These are phyloP conservation scores for Vararia minispora DNA, from an alignment of 768 basidiomycete species.

Conservation along the genomic window DNA sequence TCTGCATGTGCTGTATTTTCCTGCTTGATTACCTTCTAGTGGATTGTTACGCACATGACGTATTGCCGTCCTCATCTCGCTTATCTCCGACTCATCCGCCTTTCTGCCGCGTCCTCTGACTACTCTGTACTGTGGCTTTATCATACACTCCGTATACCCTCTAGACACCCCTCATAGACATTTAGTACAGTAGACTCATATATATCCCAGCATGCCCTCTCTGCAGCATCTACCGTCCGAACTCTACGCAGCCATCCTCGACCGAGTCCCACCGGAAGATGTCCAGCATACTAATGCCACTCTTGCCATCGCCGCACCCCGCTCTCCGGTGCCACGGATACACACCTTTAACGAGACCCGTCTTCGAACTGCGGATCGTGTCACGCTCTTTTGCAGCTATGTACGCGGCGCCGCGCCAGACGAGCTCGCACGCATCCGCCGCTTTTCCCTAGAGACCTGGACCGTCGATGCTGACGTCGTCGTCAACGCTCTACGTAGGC, in stretches of 20 bases:
- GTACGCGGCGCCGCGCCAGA: constrained; percentile 30
- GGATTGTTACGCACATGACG: too few relatives aligned
- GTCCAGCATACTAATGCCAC: constrained; percentile 45
- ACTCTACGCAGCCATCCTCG: constrained; percentile 50
- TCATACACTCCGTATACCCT: too few relatives aligned
- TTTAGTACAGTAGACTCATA: too few relatives aligned
- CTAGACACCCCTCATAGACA: too few relatives aligned
- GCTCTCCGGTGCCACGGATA: constrained; percentile 40
- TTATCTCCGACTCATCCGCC: too few relatives aligned
- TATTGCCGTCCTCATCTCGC: too few relatives aligned
- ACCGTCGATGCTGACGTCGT: constrained; percentile 64
- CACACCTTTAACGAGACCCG: constrained; percentile 50
- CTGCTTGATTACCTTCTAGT: too few relatives aligned
- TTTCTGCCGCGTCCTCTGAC: too few relatives aligned
- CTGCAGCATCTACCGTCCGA: constrained; percentile 69
- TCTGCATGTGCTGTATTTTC: too few relatives aligned
- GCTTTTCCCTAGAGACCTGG: constrained; percentile 52
- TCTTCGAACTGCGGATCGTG: constrained; percentile 38
- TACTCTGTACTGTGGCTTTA: too few relatives aligned
- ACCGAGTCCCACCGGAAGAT: constrained; percentile 32
- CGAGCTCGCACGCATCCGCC: constrained; percentile 25
- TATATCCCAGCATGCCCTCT: too few relatives aligned
- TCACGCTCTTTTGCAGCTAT: constrained; percentile 44
- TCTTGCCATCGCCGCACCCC: constrained; percentile 53
- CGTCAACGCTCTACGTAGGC: constrained; percentile 50